These are phyloP conservation scores for Rhizomucor miehei DNA, from an alignment of 371 early-diverging fungal genomes.

Conservation along the genomic window DNA sequence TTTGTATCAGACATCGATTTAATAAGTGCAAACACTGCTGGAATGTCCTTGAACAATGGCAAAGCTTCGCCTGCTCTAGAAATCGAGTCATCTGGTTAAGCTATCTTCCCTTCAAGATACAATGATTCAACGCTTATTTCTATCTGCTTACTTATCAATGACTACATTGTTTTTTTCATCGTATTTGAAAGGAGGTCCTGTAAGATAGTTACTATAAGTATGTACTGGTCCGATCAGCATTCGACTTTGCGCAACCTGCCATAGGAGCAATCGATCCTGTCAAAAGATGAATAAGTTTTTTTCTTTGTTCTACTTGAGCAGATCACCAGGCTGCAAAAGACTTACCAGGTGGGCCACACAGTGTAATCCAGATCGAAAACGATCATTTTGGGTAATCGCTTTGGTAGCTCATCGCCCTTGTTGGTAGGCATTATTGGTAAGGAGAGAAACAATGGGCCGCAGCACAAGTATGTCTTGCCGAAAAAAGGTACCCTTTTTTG, in stretches of 20 bases:
- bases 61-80: conserved; percentile 25
- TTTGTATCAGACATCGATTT: conserved; percentile 32
- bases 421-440: not conserved
- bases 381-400: conserved; percentile 37
- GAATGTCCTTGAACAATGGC: conserved; percentile 29
- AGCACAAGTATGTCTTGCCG: not conserved
- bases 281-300: not conserved
- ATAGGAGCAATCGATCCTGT: conserved; percentile 38
- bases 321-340: not conserved
- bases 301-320: not conserved
- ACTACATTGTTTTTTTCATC: conserved; percentile 3
- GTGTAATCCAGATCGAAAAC: conserved; percentile 56
- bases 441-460: not conserved
- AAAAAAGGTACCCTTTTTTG: not conserved
- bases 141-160: conserved; percentile 8
- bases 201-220: not conserved
- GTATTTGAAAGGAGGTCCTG: conserved; percentile 6
- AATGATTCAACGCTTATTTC: not conserved
- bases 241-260: conserved; percentile 13
- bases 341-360: conserved; percentile 48
- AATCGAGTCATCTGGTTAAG: not conserved
- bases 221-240: too few relatives aligned
- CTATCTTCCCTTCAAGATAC: not conserved
- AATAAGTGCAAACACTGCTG: conserved; percentile 34
- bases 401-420: conserved; percentile 1